phyloP scores from a whole-genome alignment of 179 eudicot genomes.

The Spergularia azorica region DNA sequence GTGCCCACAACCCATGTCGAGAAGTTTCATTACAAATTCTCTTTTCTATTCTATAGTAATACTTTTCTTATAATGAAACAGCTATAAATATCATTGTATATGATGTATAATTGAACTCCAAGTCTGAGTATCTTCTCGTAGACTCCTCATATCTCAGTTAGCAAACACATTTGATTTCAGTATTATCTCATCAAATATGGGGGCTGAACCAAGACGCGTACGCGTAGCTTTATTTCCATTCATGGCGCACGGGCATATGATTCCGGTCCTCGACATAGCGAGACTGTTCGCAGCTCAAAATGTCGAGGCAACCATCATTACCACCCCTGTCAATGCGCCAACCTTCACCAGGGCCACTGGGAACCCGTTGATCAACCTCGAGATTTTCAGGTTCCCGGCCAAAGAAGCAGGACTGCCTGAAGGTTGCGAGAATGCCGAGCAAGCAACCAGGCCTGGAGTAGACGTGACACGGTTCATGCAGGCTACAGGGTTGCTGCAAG shows the following conservation, averaged over 20 bases:
- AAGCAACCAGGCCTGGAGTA: background rate
- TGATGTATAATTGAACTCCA: background rate
- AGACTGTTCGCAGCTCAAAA: slow-evolving; percentile 43
- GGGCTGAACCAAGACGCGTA: slow-evolving; percentile 18
- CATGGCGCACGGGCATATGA: slow-evolving; percentile 61
- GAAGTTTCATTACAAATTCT: too few relatives aligned
- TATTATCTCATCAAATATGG: slow-evolving; percentile 8
- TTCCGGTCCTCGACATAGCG: slow-evolving; percentile 61
- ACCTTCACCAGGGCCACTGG: slow-evolving; percentile 28
- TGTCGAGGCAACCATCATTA: slow-evolving; percentile 46
- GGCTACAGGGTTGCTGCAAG: slow-evolving; percentile 26
- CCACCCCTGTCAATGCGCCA: slow-evolving; percentile 44
- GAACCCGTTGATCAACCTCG: slow-evolving; percentile 11
- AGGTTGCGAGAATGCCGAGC: slow-evolving; percentile 33
- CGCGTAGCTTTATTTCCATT: slow-evolving; percentile 49
- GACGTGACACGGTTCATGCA: slow-evolving; percentile 6
- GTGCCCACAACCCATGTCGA: too few relatives aligned
- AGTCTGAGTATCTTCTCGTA: background rate
- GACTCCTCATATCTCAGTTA: too few relatives aligned
- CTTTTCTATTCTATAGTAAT: too few relatives aligned
- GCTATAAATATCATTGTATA: too few relatives aligned
- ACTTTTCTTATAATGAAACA: too few relatives aligned
- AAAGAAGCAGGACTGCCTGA: slow-evolving; percentile 30
- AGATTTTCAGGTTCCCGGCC: slow-evolving; percentile 23
- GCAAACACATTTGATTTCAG: too few relatives aligned